These are phyloP conservation scores for Aspergillus amoenus DNA, from an alignment of 2,329 filamentous ascomycete species.

Conservation along the genomic window DNA sequence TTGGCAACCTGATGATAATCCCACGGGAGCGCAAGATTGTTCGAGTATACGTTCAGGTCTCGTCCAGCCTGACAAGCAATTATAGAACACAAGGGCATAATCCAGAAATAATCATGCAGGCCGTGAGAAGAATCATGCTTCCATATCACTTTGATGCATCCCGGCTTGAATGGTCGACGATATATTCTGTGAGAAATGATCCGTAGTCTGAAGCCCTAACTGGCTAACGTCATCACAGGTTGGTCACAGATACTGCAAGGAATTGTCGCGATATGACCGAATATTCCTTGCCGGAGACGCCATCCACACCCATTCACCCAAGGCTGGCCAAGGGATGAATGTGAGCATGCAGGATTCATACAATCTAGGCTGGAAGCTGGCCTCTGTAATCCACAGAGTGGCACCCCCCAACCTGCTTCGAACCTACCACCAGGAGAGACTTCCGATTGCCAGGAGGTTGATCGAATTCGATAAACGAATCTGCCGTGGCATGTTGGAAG, in stretches of 20 bases:
- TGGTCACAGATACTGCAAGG: neutral
- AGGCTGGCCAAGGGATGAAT: neutral
- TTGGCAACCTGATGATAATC: constrained; percentile 64
- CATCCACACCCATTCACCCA: neutral
- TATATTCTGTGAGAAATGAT: neutral
- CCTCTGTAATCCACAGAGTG: neutral
- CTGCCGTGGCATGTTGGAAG: neutral
- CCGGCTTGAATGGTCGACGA: neutral
- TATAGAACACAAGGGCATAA: no score
- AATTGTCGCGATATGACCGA: neutral
- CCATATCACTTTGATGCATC: neutral
- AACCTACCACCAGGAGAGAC: neutral
- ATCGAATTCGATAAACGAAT: neutral
- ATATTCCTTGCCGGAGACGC: neutral
- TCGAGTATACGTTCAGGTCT: constrained; percentile 49
- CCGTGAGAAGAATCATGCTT: neutral
- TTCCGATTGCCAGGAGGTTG: neutral
- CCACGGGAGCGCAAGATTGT: constrained; percentile 65
- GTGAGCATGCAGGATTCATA: neutral
- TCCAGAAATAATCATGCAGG: neutral
- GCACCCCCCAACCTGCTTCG: neutral
- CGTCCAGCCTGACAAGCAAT: neutral
- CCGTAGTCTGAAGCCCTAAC: no score
- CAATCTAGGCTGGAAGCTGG: neutral
- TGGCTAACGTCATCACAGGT: no score